Percentiles rank a stretch among this genome's conserved stretches.
Evolutionary conservation across 257 asterid species (phyloP).

Genomic region (Solanum paucissectum): DNA sequence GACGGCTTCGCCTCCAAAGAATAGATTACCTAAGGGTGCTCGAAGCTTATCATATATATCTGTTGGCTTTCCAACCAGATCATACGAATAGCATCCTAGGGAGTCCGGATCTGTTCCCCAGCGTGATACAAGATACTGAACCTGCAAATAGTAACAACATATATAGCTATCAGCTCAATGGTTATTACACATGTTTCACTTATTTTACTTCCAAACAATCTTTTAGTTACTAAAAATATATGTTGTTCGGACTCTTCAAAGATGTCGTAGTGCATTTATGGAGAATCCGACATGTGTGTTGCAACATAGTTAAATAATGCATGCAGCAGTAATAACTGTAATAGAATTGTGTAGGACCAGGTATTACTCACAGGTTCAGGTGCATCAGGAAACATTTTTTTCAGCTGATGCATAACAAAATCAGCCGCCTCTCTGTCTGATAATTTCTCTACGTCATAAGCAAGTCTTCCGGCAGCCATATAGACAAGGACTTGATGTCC

Average conservation of each 20-base stretch:
- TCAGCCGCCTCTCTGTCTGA: conserved; percentile 62
- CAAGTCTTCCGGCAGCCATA: conserved; percentile 97
- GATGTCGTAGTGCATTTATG: neutral
- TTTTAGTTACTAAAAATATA: neutral
- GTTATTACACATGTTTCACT: neutral
- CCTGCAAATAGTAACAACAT: conserved; percentile 23
- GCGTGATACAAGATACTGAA: conserved; percentile 65
- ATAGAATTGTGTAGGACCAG: neutral
- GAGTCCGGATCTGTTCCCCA: conserved; percentile 90
- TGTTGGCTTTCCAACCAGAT: conserved; percentile 71
- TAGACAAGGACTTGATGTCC: conserved; percentile 93
- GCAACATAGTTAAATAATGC: neutral
- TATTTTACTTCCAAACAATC: neutral
- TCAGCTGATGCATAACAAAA: conserved; percentile 73
- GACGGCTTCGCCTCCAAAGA: conserved; percentile 95
- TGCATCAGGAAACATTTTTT: conserved; percentile 79
- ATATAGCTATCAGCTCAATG: neutral
- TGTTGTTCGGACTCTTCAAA: neutral
- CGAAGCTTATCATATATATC: conserved; percentile 85
- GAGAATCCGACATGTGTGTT: neutral
- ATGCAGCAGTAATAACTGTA: neutral
- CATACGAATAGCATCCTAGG: conserved; percentile 85
- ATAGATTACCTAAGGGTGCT: conserved; percentile 72
- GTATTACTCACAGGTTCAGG: conserved; percentile 65
- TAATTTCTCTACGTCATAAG: conserved; percentile 81